Base-by-base conservation (phyloP, 2,329 filamentous ascomycete species). In the Botrytis galanthina region DNA sequence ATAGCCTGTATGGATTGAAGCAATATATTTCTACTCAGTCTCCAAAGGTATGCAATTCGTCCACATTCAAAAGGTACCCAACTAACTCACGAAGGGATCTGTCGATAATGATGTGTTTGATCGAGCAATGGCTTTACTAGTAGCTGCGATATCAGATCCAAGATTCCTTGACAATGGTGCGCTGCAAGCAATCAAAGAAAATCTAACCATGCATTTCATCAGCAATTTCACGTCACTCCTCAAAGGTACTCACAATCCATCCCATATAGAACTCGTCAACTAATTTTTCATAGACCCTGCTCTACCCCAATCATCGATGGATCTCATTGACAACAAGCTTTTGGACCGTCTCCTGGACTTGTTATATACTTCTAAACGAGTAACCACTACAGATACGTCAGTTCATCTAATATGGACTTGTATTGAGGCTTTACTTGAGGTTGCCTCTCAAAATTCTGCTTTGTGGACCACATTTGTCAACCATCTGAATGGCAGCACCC, bases 1-100 rank as follows among this genome's bases (percentile, higher is more conserved):
- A 95, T 80, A 91, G 91, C 4, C 82, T 94, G 1, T 87, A 91
- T 78, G 88, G 90, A 0, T 84, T 97, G 57, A 84, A 85, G 35
- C 86, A 89, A 72, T 91, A 90, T 79, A 85, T 94, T 57, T 80
- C 54, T 29, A 51, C 73, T 37, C 76, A 77, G 67, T 74, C 76
- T 51, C 74, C 75, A 68, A 77, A 80, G 74, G 73, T 77, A 82
- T 78, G 74, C 79, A 37, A 42, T 42, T 8, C 59, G 22, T 32
- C 26, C 12, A n/a, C 59, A 20, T 42, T 35, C 16, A 4, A 37
- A 75, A 63, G 10, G 37, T 32, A 9, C n/a, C 20, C n/a, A 57
- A 69, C 73, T 75, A 74, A 77, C 62, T 22, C n/a, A 29, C 29
- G 16, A 63, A 80, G 78, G 78, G 78, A 20, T 63, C 69, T 66